phyloP scores from a whole-genome alignment of 2,329 filamentous ascomycete species.

The Cladosporium sp. region DNA sequence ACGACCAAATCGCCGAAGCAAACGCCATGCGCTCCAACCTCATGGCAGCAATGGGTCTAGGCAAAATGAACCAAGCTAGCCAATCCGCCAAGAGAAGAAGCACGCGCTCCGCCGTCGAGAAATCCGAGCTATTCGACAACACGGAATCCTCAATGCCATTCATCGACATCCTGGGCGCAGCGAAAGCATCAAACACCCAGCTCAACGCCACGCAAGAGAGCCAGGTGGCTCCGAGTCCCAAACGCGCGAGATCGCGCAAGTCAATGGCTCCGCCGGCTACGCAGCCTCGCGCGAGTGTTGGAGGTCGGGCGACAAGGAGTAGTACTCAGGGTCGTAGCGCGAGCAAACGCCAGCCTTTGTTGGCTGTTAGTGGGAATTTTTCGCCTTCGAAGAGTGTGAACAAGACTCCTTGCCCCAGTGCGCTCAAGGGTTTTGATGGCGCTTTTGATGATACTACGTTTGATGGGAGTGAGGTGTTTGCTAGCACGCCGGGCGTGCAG shows the following conservation, averaged over 20 bases:
- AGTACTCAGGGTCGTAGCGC: conserved; percentile 19
- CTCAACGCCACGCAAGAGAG: conserved; percentile 14
- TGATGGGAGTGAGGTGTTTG: conserved; percentile 36
- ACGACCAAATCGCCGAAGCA: conserved; percentile 34
- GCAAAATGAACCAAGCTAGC: conserved; percentile 11
- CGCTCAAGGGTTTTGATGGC: conserved; percentile 10
- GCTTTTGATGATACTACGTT: conserved; percentile 32
- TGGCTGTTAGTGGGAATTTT: conserved; percentile 24
- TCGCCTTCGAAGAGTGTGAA: conserved; percentile 17
- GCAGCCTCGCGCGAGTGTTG: conserved; percentile 23
- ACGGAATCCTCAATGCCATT: conserved; percentile 9
- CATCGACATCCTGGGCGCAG: conserved; percentile 13
- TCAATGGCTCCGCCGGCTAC: conserved; percentile 18
- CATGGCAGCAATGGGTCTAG: conserved; percentile 34
- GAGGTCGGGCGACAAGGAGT: conserved; percentile 13
- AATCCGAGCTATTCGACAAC: conserved; percentile 5
- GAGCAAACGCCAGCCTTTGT: conserved; percentile 24
- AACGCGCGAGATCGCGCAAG: conserved; percentile 36
- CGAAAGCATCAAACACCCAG: conserved; percentile 17
- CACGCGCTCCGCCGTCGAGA: background rate
- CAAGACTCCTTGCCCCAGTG: conserved; percentile 22
- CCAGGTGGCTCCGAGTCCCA: conserved; percentile 35
- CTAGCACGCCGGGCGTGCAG: conserved; percentile 29
- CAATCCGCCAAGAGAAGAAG: conserved; percentile 4
- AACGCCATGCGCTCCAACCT: conserved; percentile 34